Evolutionary conservation across 768 basidiomycete genomes (phyloP).

Genomic region (Auricularia cornea): DNA sequence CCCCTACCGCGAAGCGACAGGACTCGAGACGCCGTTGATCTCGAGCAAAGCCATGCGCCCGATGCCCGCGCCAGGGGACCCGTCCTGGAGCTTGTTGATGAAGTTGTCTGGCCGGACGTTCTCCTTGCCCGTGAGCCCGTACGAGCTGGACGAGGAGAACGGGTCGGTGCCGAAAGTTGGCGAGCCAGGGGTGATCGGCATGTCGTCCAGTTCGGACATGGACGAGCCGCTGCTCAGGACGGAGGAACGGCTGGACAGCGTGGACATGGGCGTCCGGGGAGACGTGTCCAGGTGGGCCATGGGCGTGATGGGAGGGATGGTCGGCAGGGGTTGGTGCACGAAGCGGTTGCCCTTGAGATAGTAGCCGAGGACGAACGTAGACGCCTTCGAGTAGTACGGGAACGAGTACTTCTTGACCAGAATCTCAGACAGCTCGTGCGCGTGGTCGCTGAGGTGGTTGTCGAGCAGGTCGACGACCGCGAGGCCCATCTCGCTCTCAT

Average conservation of each 20-base stretch:
- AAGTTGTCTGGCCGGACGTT: constrained; percentile 40
- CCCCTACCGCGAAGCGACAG: background rate
- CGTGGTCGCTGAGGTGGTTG: constrained; percentile 73
- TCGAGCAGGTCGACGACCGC: constrained; percentile 85
- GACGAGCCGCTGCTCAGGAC: constrained; percentile 56
- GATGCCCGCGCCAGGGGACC: background rate
- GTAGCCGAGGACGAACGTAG: constrained; percentile 86
- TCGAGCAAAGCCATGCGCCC: background rate
- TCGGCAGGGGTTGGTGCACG: constrained; percentile 35
- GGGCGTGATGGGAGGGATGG: constrained; percentile 60
- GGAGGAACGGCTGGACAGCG: constrained; percentile 35
- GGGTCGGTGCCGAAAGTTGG: constrained; percentile 45
- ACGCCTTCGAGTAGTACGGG: constrained; percentile 92
- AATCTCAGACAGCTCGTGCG: constrained; percentile 92
- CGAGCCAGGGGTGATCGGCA: constrained; percentile 74
- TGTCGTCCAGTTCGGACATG: constrained; percentile 73
- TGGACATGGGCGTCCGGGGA: constrained; percentile 18
- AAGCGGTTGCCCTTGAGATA: constrained; percentile 86
- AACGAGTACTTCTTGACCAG: constrained; percentile 97
- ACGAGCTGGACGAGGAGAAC: constrained; percentile 24
- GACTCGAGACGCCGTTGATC: constrained; percentile 5
- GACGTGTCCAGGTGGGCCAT: constrained; percentile 18
- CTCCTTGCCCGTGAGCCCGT: constrained; percentile 58
- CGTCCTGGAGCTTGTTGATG: background rate
- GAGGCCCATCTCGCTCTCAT: constrained; percentile 76